Conservation (phyloP, 2,329 filamentous ascomycete genomes). For the Penicillium occitanis region DNA sequence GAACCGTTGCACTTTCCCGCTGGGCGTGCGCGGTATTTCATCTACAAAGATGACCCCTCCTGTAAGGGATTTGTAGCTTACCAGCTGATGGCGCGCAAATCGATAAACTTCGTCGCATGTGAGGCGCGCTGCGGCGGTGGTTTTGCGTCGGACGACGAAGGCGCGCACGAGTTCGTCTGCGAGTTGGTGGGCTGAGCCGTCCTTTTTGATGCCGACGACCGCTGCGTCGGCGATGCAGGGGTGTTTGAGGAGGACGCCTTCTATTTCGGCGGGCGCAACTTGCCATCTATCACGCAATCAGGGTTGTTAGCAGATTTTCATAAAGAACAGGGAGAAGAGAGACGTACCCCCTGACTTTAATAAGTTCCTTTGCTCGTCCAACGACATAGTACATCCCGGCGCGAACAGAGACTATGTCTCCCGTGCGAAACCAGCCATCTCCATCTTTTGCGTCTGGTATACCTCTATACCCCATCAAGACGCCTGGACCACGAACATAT, state of each 20-base stretch:
- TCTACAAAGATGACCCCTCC: conserved; percentile 52
- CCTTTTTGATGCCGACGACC: conserved; percentile 46
- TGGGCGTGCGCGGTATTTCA: conserved; percentile 50
- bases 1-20: conserved; percentile 52
- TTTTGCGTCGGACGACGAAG: conserved; percentile 44
- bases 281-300: conserved; percentile 42
- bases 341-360: conserved; percentile 48
- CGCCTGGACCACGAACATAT: conserved; percentile 40
- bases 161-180: conserved; percentile 44
- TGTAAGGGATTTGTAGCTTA: conserved; percentile 51
- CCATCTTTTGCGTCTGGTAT: conserved; percentile 37
- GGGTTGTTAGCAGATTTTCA: background rate
- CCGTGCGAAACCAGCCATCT: conserved; percentile 47
- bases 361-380: conserved; percentile 46
- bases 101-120: conserved; percentile 46
- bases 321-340: background rate
- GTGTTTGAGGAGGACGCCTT: conserved; percentile 47
- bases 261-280: conserved; percentile 51
- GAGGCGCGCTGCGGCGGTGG: conserved; percentile 27
- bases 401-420: conserved; percentile 42
- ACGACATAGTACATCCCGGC: conserved; percentile 42
- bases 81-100: conserved; percentile 43
- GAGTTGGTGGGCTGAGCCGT: conserved; percentile 21
- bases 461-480: conserved; percentile 41
- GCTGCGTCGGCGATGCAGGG: conserved; percentile 47